Percentiles rank a stretch among this genome's conserved stretches.
Conservation (phyloP, 78 protist species). For the Guillardia theta region DNA sequence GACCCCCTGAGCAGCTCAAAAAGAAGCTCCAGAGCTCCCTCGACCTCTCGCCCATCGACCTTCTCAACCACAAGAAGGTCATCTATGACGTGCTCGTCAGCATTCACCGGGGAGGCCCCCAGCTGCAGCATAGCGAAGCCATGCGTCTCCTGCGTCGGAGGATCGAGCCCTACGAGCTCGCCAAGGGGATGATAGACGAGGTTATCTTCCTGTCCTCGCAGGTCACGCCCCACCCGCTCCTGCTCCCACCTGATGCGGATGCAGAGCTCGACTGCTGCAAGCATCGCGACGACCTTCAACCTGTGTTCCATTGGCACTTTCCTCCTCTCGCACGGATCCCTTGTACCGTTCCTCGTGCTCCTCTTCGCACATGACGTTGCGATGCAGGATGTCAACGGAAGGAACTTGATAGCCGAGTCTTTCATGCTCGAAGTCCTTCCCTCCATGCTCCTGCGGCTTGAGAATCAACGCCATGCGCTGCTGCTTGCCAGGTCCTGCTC, state of each 20-base stretch:
- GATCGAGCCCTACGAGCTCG: not conserved
- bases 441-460: not conserved
- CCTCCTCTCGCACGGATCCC: not conserved
- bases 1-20: not conserved
- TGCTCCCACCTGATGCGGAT: not conserved
- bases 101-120: not conserved
- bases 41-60: not conserved
- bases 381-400: too few relatives aligned
- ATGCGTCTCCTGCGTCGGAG: slow-evolving; percentile 10
- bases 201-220: not conserved
- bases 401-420: too few relatives aligned
- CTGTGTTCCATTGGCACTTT: not conserved
- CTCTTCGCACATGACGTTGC: too few relatives aligned
- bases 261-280: not conserved
- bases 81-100: slow-evolving; percentile 6
- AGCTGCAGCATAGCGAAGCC: not conserved
- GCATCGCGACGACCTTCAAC: not conserved
- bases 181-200: not conserved
- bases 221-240: not conserved
- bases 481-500: not conserved
- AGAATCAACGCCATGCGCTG: not conserved
- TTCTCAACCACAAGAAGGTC: not conserved
- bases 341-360: not conserved
- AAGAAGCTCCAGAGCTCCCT: not conserved
- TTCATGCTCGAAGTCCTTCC: not conserved